These are phyloP conservation scores for Cutaneotrichosporon sp. DNA, from an alignment of 1,284 basidiomycete species.

Conservation along the genomic window DNA sequence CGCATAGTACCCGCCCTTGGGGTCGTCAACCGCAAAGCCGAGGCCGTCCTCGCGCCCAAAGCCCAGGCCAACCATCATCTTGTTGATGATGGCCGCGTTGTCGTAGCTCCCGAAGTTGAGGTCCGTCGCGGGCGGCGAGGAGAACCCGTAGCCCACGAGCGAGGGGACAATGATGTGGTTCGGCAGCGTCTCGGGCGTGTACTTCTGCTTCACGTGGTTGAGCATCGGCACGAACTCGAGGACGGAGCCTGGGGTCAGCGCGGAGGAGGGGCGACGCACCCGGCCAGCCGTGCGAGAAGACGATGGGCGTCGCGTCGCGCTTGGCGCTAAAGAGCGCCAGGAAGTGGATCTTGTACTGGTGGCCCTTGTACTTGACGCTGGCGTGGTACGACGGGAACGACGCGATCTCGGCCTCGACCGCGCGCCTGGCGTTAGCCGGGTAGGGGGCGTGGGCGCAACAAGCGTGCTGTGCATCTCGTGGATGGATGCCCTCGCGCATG, in stretches of 20 bases:
- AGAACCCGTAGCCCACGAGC: slow-evolving; percentile 47
- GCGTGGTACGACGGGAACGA: slow-evolving; percentile 34
- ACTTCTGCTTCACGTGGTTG: slow-evolving; percentile 28
- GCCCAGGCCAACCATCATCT: slow-evolving; percentile 49
- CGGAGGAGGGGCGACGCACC: slow-evolving; percentile 2
- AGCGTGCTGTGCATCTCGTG: too few relatives aligned
- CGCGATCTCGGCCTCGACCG: slow-evolving; percentile 34
- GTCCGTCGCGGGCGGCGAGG: slow-evolving; percentile 42
- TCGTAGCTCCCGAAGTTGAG: slow-evolving; percentile 39
- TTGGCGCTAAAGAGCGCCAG: slow-evolving; percentile 38
- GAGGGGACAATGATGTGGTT: slow-evolving; percentile 43
- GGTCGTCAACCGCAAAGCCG: too few relatives aligned
- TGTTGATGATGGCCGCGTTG: slow-evolving; percentile 40
- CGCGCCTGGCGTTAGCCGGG: slow-evolving; percentile 24
- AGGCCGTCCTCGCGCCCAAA: slow-evolving; percentile 24
- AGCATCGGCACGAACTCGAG: slow-evolving; percentile 47
- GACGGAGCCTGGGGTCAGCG: slow-evolving; percentile 31
- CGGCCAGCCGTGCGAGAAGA: slow-evolving; percentile 53
- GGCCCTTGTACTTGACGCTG: slow-evolving; percentile 19
- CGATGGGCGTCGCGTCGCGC: slow-evolving; percentile 41
- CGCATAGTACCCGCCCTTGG: slow-evolving; percentile 41
- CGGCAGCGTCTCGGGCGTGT: slow-evolving; percentile 34
- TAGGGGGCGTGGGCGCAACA: too few relatives aligned
- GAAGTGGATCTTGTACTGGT: slow-evolving; percentile 41
- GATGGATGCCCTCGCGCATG: too few relatives aligned